Conservation (phyloP, 2,329 filamentous ascomycete species). For the Fusarium chaquense region DNA sequence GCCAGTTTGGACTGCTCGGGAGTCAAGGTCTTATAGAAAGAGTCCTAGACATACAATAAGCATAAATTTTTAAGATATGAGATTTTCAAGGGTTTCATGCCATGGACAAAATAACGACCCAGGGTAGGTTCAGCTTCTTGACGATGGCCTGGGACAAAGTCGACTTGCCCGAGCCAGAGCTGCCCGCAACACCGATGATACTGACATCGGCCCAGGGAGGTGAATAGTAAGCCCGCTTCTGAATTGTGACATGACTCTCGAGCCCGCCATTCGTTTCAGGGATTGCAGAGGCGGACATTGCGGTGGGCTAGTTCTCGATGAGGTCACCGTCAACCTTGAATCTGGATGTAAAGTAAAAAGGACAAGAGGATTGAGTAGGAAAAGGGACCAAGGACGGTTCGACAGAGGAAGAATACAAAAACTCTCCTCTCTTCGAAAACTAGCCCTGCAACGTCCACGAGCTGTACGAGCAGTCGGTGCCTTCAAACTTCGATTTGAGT, state of each 20-base stretch:
- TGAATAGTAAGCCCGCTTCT: conserved; percentile 79
- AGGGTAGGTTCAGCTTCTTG: conserved; percentile 88
- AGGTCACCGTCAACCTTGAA: conserved; percentile 22
- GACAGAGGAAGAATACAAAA: conserved; percentile 10
- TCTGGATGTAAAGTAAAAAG: neutral
- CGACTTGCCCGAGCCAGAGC: conserved; percentile 94
- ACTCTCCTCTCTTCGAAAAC: conserved; percentile 30
- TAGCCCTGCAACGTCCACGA: conserved; percentile 43
- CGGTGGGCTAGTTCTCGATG: conserved; percentile 40
- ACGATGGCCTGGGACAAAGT: conserved; percentile 94
- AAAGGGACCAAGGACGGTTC: neutral
- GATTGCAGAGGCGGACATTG: conserved; percentile 38
- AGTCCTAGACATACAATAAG: conserved; percentile 74
- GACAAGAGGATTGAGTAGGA: neutral
- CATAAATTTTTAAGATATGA: conserved; percentile 2
- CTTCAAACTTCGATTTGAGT: conserved; percentile 32
- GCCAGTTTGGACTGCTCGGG: conserved; percentile 82
- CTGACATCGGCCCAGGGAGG: conserved; percentile 96
- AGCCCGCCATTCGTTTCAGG: conserved; percentile 39
- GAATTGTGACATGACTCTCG: conserved; percentile 62
- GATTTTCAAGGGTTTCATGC: conserved; percentile 60
- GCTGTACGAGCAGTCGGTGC: conserved; percentile 15
- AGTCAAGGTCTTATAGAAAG: conserved; percentile 93
- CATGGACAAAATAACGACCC: conserved; percentile 98
- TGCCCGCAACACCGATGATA: conserved; percentile 96